phyloP scores from a whole-genome alignment of 306 rosid genomes.

The Spatholobus suberectus region DNA sequence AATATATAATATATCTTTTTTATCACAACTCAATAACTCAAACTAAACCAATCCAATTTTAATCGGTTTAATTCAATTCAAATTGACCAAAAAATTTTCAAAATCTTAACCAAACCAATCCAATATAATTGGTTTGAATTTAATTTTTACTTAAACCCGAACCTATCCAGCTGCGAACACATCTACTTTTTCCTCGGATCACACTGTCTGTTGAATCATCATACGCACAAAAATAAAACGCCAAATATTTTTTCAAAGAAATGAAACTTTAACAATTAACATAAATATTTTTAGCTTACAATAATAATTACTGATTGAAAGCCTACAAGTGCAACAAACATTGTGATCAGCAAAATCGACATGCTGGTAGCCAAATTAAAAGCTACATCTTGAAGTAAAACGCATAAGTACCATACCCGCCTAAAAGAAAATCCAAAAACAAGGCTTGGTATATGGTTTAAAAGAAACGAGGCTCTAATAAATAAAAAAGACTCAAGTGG shows the following conservation, averaged over 20 bases:
- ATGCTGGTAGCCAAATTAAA: conserved; percentile 34
- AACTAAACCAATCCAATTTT: too few relatives aligned
- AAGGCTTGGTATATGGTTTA: conserved; percentile 12
- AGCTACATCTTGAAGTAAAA: conserved; percentile 39
- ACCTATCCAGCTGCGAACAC: too few relatives aligned
- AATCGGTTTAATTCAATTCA: too few relatives aligned
- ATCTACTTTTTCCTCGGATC: too few relatives aligned
- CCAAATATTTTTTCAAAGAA: background rate
- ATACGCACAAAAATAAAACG: background rate
- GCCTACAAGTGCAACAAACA: conserved; percentile 36
- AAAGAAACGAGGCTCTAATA: conserved; percentile 24
- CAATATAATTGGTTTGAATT: too few relatives aligned
- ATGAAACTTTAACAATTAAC: background rate
- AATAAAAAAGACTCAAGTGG: conserved; percentile 17
- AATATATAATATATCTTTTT: too few relatives aligned
- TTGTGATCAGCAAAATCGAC: conserved; percentile 41
- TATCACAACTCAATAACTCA: too few relatives aligned
- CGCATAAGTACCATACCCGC: conserved; percentile 24
- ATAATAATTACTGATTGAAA: conserved; percentile 2
- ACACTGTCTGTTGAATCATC: background rate
- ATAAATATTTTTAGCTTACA: conserved; percentile 26
- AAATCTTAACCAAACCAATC: too few relatives aligned
- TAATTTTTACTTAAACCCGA: too few relatives aligned
- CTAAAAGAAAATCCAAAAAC: conserved; percentile 47
- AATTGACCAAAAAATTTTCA: too few relatives aligned